phyloP scores from a whole-genome alignment of 1,284 basidiomycete genomes.

The Farysia itapuensis region DNA sequence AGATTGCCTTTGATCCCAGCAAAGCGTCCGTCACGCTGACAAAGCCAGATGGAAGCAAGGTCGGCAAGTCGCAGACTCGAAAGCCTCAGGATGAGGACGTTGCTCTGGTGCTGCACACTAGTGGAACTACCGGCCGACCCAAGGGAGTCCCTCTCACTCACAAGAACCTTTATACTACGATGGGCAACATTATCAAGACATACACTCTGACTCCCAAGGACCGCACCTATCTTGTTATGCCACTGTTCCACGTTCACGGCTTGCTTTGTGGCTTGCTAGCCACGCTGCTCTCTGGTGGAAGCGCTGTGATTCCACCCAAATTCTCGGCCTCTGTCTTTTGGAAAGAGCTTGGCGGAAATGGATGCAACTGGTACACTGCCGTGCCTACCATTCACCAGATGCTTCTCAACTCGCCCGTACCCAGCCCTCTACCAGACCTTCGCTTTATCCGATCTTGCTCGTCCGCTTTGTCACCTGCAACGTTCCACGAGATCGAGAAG shows the following conservation, averaged over 20 bases:
- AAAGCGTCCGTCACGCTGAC: conserved; percentile 32
- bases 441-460: conserved; percentile 65
- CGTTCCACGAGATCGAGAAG: conserved; percentile 62
- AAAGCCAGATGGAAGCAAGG: conserved; percentile 21
- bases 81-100: conserved; percentile 42
- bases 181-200: conserved; percentile 62
- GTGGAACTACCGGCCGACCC: conserved; percentile 68
- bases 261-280: conserved; percentile 69
- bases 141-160: conserved; percentile 68
- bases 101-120: conserved; percentile 67
- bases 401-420: conserved; percentile 61
- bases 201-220: conserved; percentile 65
- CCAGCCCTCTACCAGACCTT: conserved; percentile 60
- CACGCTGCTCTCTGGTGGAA: conserved; percentile 67
- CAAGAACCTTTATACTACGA: conserved; percentile 67
- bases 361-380: conserved; percentile 54
- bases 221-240: conserved; percentile 68
- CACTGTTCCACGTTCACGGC: conserved; percentile 71
- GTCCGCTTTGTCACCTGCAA: conserved; percentile 62
- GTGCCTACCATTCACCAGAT: conserved; percentile 65
- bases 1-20: conserved; percentile 52
- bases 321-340: conserved; percentile 70
- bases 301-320: conserved; percentile 67
- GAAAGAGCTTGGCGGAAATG: conserved; percentile 62
- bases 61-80: conserved; percentile 7